Evolutionary conservation across 768 basidiomycete genomes (phyloP), one percentile per base, ranked within the genome.

Genomic region (Suillus hirtellus): DNA sequence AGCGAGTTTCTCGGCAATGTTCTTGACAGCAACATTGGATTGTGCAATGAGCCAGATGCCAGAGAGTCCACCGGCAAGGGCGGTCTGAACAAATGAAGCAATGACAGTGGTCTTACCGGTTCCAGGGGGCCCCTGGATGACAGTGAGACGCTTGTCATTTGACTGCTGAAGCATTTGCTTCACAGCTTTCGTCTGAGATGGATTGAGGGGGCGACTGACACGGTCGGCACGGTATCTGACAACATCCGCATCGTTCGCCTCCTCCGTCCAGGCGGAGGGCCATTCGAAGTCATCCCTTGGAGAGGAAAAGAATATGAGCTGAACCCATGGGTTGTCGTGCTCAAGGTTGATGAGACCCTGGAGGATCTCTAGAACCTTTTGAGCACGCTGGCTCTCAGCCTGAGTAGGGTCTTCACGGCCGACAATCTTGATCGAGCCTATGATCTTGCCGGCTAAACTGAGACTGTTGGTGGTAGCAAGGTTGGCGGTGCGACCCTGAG

Each of bases 1-100:
- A n/a, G 79, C 73, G 19, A 95, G 76, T 76, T 92, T 92, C 69
- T 91, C 89, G 60, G 90, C 92, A 76, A 95, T 93, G 67, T 95
- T 94, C 74, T 92, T 93, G 24, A 94, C 93, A 54, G 91, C 93
- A 56, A 94, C 86, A 78, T 95, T 95, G 19, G 89, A 90, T 70
- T 95, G 90, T 40, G 93, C 90, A 70, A 92, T 78, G 6, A 95
- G 83, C 89, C 91, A 95, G 14, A 93, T 86, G 0, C 89, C 86
- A 65, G 71, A 67, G 21, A 73, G 69, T 0, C 77, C 78, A 54
- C 69, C 68, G 34, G 72, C 66, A 27, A 83, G 69, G 44, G 86
- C 82, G 66, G 76, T 75, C 24, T 81, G 73, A 12, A 88, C 86
- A 80, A 79, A 89, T 7, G 83, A 78, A 12, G 86, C 85, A 74